Evolutionary conservation across 164 flowering plant genomes (phyloP).

Genomic region (Stephania yunnanensis): DNA sequence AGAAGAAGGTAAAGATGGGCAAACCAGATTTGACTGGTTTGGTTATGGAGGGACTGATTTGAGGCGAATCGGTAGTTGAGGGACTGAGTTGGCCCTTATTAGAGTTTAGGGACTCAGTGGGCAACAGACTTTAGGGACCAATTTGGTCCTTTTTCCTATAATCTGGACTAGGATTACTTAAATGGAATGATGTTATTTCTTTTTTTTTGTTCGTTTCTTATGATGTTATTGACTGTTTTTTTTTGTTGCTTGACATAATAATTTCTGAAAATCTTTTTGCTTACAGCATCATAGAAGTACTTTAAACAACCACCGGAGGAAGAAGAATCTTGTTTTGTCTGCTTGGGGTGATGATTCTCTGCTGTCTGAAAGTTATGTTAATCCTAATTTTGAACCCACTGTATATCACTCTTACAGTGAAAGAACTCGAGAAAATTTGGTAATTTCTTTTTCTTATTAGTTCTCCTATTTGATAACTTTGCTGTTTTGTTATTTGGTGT

Average conservation of each 20-base stretch:
- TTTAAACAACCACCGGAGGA: constrained; percentile 61
- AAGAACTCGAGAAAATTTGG: constrained; percentile 78
- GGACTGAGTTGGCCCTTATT: too few species aligned
- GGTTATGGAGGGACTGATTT: too few species aligned
- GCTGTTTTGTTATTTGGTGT: background rate
- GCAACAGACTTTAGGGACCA: too few species aligned
- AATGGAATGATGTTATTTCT: too few species aligned
- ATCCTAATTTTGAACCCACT: constrained; percentile 56
- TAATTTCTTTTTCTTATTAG: constrained; percentile 19
- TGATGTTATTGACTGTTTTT: background rate
- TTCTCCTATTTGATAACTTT: background rate
- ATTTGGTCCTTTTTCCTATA: too few species aligned
- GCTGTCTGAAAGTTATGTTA: constrained; percentile 50
- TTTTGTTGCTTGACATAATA: background rate
- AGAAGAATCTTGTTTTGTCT: constrained; percentile 76
- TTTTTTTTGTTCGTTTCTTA: too few species aligned
- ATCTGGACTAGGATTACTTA: too few species aligned
- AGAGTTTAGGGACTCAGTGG: too few species aligned
- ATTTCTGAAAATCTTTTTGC: constrained; percentile 1
- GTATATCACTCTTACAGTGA: constrained; percentile 58
- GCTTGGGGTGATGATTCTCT: constrained; percentile 81
- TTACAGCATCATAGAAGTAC: constrained; percentile 36
- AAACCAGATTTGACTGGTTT: too few species aligned
- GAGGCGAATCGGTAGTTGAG: too few species aligned
- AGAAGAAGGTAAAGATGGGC: too few species aligned